Evolutionary conservation across 2,329 filamentous ascomycete genomes (phyloP).

Genomic region (Botrytis galanthina): DNA sequence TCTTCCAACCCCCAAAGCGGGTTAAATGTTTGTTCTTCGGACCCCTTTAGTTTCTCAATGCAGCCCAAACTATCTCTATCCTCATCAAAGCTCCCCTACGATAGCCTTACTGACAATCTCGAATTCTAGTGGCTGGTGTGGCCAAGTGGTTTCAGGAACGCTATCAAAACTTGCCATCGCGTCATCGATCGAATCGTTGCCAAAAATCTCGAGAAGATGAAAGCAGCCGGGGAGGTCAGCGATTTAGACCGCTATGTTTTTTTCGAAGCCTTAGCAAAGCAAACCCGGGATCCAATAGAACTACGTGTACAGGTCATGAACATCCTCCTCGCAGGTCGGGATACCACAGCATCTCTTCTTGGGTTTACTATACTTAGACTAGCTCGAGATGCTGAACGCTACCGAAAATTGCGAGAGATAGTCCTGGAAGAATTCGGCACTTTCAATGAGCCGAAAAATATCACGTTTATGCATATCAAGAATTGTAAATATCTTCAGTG

Average conservation of each 20-base stretch:
- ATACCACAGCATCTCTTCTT: conserved; percentile 55
- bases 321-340: conserved; percentile 57
- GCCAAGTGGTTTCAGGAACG: conserved; percentile 38
- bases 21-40: too few species aligned
- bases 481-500: conserved; percentile 35
- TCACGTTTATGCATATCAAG: conserved; percentile 36
- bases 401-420: conserved; percentile 44
- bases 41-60: not conserved
- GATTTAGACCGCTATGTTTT: conserved; percentile 44
- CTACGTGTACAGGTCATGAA: conserved; percentile 52
- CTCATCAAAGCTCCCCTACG: not conserved
- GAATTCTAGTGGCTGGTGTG: conserved; percentile 29
- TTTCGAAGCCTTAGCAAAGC: conserved; percentile 53
- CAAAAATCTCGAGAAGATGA: conserved; percentile 37
- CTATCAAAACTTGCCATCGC: conserved; percentile 37
- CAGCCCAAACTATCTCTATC: not conserved
- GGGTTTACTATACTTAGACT: conserved; percentile 30
- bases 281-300: conserved; percentile 45
- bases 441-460: conserved; percentile 31
- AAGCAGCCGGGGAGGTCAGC: conserved; percentile 28
- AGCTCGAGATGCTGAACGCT: conserved; percentile 43
- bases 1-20: too few species aligned
- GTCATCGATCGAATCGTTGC: conserved; percentile 51
- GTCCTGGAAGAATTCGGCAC: conserved; percentile 42
- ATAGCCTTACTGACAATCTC: conserved; percentile 22